Percentiles rank a stretch among this genome's conserved stretches.
These are phyloP conservation scores for Colletotrichum sp. DNA, from an alignment of 2,329 filamentous ascomycete genomes.

Conservation along the genomic window DNA sequence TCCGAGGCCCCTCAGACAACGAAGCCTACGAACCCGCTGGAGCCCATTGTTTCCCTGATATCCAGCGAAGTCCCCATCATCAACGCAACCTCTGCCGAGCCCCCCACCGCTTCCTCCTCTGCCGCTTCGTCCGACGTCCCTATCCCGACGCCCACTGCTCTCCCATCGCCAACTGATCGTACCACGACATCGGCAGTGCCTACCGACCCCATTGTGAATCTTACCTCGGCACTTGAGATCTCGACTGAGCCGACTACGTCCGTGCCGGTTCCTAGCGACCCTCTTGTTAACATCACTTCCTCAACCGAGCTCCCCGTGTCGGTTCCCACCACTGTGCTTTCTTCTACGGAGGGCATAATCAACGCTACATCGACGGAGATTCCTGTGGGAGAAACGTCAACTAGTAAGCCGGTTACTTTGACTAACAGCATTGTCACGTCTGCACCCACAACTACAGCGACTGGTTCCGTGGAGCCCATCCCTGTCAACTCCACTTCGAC, in stretches of 20 bases:
- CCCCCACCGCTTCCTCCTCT: neutral
- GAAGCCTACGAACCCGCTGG: slow-evolving; percentile 7
- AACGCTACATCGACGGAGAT: slow-evolving; percentile 6
- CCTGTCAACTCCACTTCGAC: slow-evolving; percentile 9
- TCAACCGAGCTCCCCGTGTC: neutral
- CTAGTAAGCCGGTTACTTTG: neutral
- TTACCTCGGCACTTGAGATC: neutral
- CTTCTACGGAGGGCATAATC: neutral
- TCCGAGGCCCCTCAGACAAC: neutral
- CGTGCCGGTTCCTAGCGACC: neutral
- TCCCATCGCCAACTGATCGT: slow-evolving; percentile 17
- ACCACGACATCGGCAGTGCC: neutral
- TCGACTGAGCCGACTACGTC: neutral
- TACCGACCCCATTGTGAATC: neutral
- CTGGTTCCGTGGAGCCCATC: slow-evolving; percentile 38
- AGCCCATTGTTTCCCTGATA: slow-evolving; percentile 16
- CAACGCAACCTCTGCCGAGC: slow-evolving; percentile 7
- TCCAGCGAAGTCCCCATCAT: slow-evolving; percentile 7
- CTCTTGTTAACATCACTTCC: slow-evolving; percentile 11
- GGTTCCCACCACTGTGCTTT: neutral
- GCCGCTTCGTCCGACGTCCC: neutral
- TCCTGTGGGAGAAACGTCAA: slow-evolving; percentile 1
- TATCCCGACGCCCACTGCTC: slow-evolving; percentile 10
- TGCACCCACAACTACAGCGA: slow-evolving; percentile 44
- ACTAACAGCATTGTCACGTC: slow-evolving; percentile 6